Conservation (phyloP, 345 rosid species). For the Euclidium syriacum region DNA sequence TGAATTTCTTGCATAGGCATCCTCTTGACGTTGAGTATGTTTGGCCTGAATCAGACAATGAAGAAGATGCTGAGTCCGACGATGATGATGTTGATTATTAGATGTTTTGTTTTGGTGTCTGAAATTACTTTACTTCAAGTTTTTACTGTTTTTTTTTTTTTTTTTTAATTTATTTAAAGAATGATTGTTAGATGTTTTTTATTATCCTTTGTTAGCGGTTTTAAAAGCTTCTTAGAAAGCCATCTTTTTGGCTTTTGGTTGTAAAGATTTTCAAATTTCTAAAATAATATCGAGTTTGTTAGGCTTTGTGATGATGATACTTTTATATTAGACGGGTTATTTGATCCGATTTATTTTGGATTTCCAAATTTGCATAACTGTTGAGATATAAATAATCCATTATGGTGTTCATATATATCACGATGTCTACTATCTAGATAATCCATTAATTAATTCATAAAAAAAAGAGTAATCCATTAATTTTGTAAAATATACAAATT, state of each 20-base stretch:
- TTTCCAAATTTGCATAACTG: too few relatives aligned
- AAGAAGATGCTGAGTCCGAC: constrained; percentile 44
- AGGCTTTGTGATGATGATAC: too few relatives aligned
- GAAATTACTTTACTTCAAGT: neutral
- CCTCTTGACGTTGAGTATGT: constrained; percentile 33
- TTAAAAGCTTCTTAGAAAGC: constrained; percentile 8
- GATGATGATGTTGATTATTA: too few relatives aligned
- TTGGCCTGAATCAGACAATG: constrained; percentile 43
- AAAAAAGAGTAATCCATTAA: too few relatives aligned
- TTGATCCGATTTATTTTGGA: too few relatives aligned
- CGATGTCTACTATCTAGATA: too few relatives aligned
- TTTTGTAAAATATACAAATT: too few relatives aligned
- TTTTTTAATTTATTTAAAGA: neutral
- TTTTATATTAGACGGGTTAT: neutral
- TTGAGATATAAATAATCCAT: too few relatives aligned
- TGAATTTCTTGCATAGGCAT: constrained; percentile 42
- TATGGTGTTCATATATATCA: too few relatives aligned
- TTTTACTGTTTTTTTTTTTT: neutral
- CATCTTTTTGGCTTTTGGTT: neutral
- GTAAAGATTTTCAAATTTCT: neutral
- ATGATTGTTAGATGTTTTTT: neutral
- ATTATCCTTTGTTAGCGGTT: constrained; percentile 8
- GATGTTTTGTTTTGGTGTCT: constrained; percentile 43
- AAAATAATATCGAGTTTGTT: constrained; percentile 16
- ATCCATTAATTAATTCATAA: too few relatives aligned